Evolutionary conservation across 352 stramenopile genomes (phyloP), one percentile per base, ranked within the genome.

Genomic region (Phytophthora podocarpi): DNA sequence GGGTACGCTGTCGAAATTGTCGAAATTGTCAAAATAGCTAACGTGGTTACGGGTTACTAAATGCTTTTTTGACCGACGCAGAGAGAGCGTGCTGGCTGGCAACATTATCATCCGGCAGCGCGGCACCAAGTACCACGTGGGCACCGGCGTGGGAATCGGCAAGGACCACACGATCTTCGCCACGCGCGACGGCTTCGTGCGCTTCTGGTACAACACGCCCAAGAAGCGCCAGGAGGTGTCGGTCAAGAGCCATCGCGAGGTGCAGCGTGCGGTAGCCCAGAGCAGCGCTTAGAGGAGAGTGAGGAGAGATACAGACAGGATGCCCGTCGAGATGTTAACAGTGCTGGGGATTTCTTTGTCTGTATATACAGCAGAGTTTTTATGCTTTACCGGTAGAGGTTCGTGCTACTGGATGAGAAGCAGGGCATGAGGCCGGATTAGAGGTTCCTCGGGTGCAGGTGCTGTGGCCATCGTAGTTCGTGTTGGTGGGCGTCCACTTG

Each of bases 101-200:
- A 98, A 98, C 64, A 99, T 99, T 70, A 98, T 99, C 59, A 96
- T 99, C 36, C 84, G 97, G 46, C 97, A 99, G 81, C 87, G 97
- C 43, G 97, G 97, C 36, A 98, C 90, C 62, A 98, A 97, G 70
- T 99, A 97, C 79, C 88, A 98, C 70, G 71, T 87, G 27, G 97
- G 96, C 42, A 90, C 94, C 9, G 97, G 97, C 48, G 97, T 99
- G 28, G 95, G 95, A 24, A 80, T 98, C 27, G 94, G 94, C 67
- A 96, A 92, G 77, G 94, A 98, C 78, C 89, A 98, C 77, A 98
- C 94, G 36, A 91, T 98, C 59, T 98, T 94, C 69, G 90, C 93
- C 32, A 89, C 85, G 39, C 75, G 74, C 35, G 80, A 93, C 24
- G 94, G 93, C 40, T 92, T 85, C 40, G 94, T 98, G 37, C 76